Conservation (phyloP, 78 protist genomes). For the Protostelium mycophagum region DNA sequence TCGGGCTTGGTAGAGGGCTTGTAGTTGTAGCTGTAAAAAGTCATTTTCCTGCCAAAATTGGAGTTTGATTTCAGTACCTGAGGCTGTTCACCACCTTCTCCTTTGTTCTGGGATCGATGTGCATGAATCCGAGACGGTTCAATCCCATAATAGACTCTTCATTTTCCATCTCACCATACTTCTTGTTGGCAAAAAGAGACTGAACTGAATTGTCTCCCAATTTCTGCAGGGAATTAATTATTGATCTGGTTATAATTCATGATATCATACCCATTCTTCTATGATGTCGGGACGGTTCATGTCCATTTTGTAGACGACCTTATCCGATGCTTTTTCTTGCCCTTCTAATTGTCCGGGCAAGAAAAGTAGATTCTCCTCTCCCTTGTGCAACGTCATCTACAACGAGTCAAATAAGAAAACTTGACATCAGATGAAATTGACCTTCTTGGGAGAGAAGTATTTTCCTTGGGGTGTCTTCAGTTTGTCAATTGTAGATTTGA, state of each 20-base stretch:
- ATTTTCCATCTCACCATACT: constrained; percentile 30
- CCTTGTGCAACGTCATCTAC: constrained; percentile 53
- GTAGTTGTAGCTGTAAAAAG: not conserved
- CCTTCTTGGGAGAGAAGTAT: constrained; percentile 49
- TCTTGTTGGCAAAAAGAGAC: constrained; percentile 20
- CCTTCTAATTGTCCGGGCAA: constrained; percentile 9
- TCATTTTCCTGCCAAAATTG: no score
- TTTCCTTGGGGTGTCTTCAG: constrained; percentile 32
- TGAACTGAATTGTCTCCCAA: constrained; percentile 21
- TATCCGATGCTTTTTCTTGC: not conserved
- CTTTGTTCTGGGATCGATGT: constrained; percentile 51
- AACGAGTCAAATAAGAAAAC: not conserved
- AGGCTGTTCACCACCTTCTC: constrained; percentile 19
- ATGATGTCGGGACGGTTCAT: constrained; percentile 47
- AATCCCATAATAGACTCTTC: constrained; percentile 35
- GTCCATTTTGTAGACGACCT: constrained; percentile 49
- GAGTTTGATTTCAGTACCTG: not conserved
- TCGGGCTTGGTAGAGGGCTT: constrained; percentile 19
- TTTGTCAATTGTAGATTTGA: constrained; percentile 29
- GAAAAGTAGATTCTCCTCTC: constrained; percentile 31
- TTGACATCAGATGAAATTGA: not conserved
- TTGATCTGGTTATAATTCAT: not conserved
- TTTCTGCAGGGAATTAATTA: constrained; percentile 2
- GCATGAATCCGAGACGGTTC: constrained; percentile 24
- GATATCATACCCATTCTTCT: constrained; percentile 25